phyloP scores from a whole-genome alignment of 2,329 filamentous ascomycete genomes.

The Rasamsonia emersonii region DNA sequence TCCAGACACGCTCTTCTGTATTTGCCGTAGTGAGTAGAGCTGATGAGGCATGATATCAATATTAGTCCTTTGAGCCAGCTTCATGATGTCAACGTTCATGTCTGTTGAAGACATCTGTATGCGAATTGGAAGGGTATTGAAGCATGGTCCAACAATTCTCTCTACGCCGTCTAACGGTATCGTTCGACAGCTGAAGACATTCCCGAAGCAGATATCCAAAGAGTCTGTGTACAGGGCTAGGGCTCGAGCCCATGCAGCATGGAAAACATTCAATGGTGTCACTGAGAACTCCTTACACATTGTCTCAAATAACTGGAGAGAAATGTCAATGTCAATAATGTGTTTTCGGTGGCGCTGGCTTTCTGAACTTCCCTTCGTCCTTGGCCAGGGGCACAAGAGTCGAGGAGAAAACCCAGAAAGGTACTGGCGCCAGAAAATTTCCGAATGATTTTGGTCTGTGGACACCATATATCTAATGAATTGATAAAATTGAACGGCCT shows the following conservation, averaged over 20 bases:
- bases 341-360: conserved; percentile 11
- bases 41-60: conserved; percentile 58
- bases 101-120: conserved; percentile 41
- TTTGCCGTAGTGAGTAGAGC: conserved; percentile 62
- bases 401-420: conserved; percentile 46
- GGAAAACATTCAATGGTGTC: conserved; percentile 59
- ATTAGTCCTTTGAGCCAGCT: conserved; percentile 54
- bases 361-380: neutral
- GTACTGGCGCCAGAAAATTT: conserved; percentile 58
- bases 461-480: conserved; percentile 56
- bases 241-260: conserved; percentile 63
- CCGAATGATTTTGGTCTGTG: conserved; percentile 40
- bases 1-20: conserved; percentile 49
- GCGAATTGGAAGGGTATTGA: conserved; percentile 77
- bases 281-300: conserved; percentile 47
- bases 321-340: conserved; percentile 18
- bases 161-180: conserved; percentile 58
- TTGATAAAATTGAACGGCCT: conserved; percentile 47
- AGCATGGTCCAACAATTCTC: conserved; percentile 74
- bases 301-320: conserved; percentile 41
- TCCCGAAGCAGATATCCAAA: conserved; percentile 75
- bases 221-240: conserved; percentile 49
- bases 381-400: conserved; percentile 17
- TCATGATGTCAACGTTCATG: conserved; percentile 51
- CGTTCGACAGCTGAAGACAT: conserved; percentile 70